Evolutionary conservation across 768 basidiomycete genomes (phyloP).

Genomic region (Russula vinacea): DNA sequence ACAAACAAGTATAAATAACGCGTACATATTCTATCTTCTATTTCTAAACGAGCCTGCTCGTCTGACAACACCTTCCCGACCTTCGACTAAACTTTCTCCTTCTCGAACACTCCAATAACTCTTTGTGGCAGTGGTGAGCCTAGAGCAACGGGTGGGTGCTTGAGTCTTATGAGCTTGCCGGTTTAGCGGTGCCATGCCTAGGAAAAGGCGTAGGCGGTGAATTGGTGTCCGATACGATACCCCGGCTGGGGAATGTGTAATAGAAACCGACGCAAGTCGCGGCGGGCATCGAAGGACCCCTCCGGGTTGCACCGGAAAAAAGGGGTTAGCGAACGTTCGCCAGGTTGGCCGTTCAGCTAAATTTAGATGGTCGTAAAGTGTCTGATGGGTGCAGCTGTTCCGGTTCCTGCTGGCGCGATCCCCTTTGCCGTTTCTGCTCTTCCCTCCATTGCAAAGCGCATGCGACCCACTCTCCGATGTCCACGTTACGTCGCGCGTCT

Average conservation of each 20-base stretch:
- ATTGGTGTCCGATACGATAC: constrained; percentile 6
- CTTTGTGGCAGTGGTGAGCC: constrained; percentile 10
- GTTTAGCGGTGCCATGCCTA: constrained; percentile 6
- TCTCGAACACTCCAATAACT: constrained; percentile 12
- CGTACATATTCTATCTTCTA: constrained; percentile 9
- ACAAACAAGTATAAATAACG: constrained; percentile 21
- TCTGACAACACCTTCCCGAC: constrained; percentile 9
- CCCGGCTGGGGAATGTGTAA: constrained; percentile 6
- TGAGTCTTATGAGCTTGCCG: constrained; percentile 3
- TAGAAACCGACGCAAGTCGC: constrained; percentile 13
- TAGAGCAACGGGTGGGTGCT: constrained; percentile 3
- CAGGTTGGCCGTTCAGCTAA: not conserved
- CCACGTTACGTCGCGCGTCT: constrained; percentile 60
- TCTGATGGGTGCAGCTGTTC: constrained; percentile 21
- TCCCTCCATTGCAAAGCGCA: constrained; percentile 42
- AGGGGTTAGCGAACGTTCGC: not conserved
- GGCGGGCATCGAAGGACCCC: not conserved
- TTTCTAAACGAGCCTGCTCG: constrained; percentile 12
- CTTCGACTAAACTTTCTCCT: constrained; percentile 10
- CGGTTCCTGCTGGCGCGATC: constrained; percentile 15
- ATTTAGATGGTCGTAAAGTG: constrained; percentile 18
- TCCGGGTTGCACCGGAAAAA: not conserved
- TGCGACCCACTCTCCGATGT: constrained; percentile 83
- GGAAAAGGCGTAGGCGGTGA: constrained; percentile 4
- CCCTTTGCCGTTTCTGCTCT: constrained; percentile 16